Conservation (phyloP, 495 filamentous ascomycete genomes). For the Geoglossum glabrum region DNA sequence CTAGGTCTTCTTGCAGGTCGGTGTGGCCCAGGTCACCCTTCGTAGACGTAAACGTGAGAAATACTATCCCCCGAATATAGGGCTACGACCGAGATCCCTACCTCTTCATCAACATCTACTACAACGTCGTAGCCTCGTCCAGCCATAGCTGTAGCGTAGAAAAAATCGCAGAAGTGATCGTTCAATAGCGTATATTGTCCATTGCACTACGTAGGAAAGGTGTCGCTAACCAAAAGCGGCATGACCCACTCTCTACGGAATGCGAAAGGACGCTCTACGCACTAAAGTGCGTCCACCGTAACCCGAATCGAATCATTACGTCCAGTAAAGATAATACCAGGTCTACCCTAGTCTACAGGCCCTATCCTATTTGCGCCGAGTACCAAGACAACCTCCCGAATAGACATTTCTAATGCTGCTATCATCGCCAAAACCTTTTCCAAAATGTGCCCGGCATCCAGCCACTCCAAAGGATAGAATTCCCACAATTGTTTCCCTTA, state of each 20-base stretch:
- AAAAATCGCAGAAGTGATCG: neutral
- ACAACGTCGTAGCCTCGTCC: conserved; percentile 89
- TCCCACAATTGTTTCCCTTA: neutral
- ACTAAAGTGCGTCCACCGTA: neutral
- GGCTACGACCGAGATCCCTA: conserved; percentile 15
- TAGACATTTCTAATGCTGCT: neutral
- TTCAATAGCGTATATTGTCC: neutral
- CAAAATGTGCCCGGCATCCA: neutral
- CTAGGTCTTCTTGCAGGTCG: conserved; percentile 93
- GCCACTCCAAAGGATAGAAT: neutral
- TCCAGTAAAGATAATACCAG: neutral
- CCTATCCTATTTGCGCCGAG: neutral
- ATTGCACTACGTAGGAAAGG: neutral
- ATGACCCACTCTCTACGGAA: neutral
- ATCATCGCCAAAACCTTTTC: neutral
- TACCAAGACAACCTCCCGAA: neutral
- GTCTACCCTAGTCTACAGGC: conserved; percentile 1
- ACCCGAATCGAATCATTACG: too few relatives aligned
- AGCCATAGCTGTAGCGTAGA: conserved; percentile 35
- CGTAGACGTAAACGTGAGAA: neutral
- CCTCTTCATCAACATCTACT: conserved; percentile 88
- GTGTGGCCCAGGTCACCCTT: conserved; percentile 96
- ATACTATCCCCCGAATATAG: neutral
- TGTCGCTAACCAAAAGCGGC: neutral
- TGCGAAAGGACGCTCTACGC: neutral